Conservation (phyloP, 78 protist genomes). For the Cyanophora paradoxa region DNA sequence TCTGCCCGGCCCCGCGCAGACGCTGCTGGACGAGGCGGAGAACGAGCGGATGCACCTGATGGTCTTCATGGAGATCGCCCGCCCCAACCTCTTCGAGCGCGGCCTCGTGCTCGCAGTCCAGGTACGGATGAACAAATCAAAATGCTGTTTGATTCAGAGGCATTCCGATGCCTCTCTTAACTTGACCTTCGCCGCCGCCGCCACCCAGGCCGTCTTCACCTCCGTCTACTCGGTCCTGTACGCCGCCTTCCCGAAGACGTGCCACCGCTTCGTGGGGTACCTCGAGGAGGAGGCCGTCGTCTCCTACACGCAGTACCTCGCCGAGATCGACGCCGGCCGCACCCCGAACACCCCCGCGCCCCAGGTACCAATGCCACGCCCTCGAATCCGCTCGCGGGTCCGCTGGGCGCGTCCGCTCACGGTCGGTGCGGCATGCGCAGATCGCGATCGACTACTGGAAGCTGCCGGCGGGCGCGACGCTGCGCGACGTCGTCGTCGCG, state of each 20-base stretch:
- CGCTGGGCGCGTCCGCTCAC: no score
- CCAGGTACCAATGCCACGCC: no score
- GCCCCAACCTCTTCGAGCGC: slow-evolving; percentile 11
- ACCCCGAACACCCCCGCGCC: no score
- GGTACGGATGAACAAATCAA: slow-evolving; percentile 31
- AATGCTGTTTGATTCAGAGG: no score
- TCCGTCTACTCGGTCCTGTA: slow-evolving; percentile 29
- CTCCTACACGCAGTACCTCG: slow-evolving; percentile 35
- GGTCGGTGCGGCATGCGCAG: no score
- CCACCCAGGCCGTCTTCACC: no score
- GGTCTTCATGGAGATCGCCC: slow-evolving; percentile 39
- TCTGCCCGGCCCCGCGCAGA: no score
- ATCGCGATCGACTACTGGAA: slow-evolving; percentile 66
- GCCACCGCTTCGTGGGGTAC: slow-evolving; percentile 68
- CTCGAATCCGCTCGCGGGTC: no score
- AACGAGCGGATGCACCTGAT: no score
- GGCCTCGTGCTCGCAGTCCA: slow-evolving; percentile 32
- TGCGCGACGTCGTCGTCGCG: slow-evolving; percentile 52
- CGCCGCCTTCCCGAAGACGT: slow-evolving; percentile 32
- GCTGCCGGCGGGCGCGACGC: slow-evolving; percentile 42
- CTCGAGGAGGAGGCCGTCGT: slow-evolving; percentile 58
- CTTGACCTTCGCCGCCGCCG: no score
- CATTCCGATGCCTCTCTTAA: no score
- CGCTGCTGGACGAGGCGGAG: no score
- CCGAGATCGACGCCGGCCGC: slow-evolving; percentile 41